Percentiles rank a stretch among this genome's conserved stretches.
These are phyloP conservation scores for Murraya koenigii DNA, from an alignment of 345 rosid genomes.

Conservation along the genomic window DNA sequence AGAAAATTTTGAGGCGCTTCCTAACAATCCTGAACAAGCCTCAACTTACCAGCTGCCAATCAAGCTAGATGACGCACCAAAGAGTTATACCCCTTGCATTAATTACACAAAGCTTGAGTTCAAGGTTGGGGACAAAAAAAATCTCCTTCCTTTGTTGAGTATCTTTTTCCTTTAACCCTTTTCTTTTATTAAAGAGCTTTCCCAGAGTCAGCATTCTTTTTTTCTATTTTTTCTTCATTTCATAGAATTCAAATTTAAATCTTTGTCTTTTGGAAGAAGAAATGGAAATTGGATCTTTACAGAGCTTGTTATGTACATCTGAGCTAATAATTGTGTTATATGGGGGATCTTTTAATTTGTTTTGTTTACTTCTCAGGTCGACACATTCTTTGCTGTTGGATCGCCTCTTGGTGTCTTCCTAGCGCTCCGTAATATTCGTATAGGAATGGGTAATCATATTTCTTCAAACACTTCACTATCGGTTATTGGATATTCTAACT, in stretches of 20 bases:
- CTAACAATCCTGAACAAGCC: slow-evolving; percentile 23
- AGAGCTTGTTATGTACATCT: background rate
- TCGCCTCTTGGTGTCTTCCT: slow-evolving; percentile 99
- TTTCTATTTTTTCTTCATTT: background rate
- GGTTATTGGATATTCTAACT: background rate
- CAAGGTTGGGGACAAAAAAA: slow-evolving; percentile 42
- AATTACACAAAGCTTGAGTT: slow-evolving; percentile 91
- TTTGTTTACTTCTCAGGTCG: slow-evolving; percentile 54
- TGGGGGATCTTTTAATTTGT: slow-evolving; percentile 6
- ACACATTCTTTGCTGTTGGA: slow-evolving; percentile 98
- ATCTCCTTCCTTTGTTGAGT: background rate
- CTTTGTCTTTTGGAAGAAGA: background rate
- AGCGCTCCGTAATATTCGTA: slow-evolving; percentile 83
- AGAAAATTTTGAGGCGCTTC: slow-evolving; percentile 39
- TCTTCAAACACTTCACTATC: background rate
- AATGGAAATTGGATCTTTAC: background rate
- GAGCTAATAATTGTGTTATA: background rate
- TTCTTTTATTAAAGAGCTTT: background rate
- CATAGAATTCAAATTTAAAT: background rate
- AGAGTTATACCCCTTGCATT: slow-evolving; percentile 72
- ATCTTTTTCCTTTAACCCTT: background rate
- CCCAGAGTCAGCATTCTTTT: too few relatives aligned
- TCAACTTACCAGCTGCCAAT: slow-evolving; percentile 27
- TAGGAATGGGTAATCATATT: slow-evolving; percentile 68
- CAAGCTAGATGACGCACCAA: slow-evolving; percentile 31